Conservation (phyloP, 139 green algal genomes). For the Chlorella sp. region DNA sequence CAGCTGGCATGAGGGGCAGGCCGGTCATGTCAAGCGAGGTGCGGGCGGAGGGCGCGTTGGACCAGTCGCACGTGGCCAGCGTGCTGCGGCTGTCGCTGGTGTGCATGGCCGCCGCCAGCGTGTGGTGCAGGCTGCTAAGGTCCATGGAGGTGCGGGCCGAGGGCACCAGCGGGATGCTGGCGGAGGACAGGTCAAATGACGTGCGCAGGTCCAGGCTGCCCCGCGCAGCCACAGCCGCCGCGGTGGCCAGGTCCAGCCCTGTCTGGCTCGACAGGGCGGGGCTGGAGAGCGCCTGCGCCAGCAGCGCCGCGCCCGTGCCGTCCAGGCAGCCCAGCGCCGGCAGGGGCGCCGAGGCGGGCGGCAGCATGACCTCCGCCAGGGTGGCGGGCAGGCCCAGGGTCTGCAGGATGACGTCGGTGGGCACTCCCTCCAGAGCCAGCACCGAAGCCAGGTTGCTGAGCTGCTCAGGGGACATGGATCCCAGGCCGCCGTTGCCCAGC, state of each 20-base stretch:
- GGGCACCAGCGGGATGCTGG: background rate
- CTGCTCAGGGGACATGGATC: slow-evolving; percentile 22
- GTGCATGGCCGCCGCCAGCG: slow-evolving; percentile 19
- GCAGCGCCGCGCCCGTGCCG: background rate
- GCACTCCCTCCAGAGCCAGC: slow-evolving; percentile 50
- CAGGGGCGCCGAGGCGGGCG: background rate
- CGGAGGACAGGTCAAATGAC: background rate
- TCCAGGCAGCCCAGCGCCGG: background rate
- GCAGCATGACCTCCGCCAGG: background rate
- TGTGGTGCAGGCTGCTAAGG: background rate
- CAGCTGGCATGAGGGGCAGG: background rate
- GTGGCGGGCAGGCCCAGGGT: slow-evolving; percentile 21
- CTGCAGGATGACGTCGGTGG: slow-evolving; percentile 31
- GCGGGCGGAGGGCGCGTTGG: slow-evolving; percentile 4
- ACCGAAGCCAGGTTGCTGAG: slow-evolving; percentile 48
- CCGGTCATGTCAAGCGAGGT: background rate
- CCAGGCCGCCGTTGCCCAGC: background rate
- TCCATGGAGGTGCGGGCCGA: slow-evolving; percentile 10
- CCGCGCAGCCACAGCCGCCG: background rate
- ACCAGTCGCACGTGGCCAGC: slow-evolving; percentile 12
- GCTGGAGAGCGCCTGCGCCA: slow-evolving; percentile 24
- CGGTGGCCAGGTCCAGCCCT: background rate
- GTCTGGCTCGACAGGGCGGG: background rate
- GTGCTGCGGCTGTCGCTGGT: slow-evolving; percentile 23
- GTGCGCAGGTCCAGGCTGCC: background rate